These are phyloP conservation scores for Cadophora sp. DNA, from an alignment of 2,329 filamentous ascomycete species.

Conservation along the genomic window DNA sequence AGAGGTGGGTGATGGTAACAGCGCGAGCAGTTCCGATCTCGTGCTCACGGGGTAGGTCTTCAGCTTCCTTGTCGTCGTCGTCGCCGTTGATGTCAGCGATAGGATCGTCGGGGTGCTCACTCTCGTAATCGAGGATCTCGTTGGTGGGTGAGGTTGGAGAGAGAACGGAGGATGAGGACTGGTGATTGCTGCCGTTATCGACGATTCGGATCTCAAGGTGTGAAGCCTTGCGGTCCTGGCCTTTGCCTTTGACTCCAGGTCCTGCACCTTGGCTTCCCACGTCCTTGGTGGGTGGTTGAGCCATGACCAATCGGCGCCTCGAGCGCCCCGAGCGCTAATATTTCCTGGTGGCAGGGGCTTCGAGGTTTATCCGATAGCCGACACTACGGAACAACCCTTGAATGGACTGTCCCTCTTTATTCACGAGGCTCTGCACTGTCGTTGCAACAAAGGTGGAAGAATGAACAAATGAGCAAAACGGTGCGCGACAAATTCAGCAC, in stretches of 20 bases:
- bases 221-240: neutral
- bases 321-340: neutral
- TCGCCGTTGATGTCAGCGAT: constrained; percentile 6
- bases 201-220: neutral
- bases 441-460: neutral
- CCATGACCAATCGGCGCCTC: neutral
- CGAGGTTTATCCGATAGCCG: constrained; percentile 5
- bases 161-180: neutral
- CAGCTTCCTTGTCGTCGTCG: constrained; percentile 2
- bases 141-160: neutral
- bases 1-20: neutral
- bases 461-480: neutral
- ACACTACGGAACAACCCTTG: neutral
- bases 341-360: neutral
- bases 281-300: neutral
- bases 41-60: neutral
- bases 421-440: neutral
- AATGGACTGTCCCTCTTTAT: neutral
- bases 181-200: neutral
- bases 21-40: neutral
- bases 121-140: constrained; percentile 9
- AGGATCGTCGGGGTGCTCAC: constrained; percentile 2
- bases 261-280: neutral
- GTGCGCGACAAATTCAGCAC: neutral
- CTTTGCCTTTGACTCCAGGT: neutral